Conservation (phyloP, 2,329 filamentous ascomycete genomes). For the Cucurbitaria berberidis region DNA sequence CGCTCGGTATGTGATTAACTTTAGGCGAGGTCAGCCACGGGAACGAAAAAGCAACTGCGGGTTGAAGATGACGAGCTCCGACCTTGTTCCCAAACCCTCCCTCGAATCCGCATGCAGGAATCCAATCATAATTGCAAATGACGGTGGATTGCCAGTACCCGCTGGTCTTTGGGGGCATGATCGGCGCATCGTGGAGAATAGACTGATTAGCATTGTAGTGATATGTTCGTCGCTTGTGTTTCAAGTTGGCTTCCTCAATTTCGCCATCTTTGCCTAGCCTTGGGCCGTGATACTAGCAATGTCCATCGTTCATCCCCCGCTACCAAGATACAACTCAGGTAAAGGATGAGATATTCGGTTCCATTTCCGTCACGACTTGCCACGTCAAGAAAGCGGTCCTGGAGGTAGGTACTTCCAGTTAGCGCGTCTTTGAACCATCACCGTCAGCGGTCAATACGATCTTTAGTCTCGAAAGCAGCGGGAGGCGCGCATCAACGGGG, state of each 20-base stretch:
- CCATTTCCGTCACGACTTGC: conserved; percentile 18
- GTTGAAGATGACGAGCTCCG: conserved; percentile 6
- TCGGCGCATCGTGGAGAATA: conserved; percentile 19
- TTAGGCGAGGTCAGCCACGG: conserved; percentile 22
- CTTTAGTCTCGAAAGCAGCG: conserved; percentile 14
- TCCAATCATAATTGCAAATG: conserved; percentile 13
- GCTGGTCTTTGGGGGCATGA: conserved; percentile 17
- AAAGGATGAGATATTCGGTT: too few species aligned
- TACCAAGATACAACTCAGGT: conserved; percentile 11
- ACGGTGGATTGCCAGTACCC: conserved; percentile 13
- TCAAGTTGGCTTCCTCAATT: conserved; percentile 18
- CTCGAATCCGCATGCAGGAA: not conserved
- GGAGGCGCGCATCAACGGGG: conserved; percentile 10
- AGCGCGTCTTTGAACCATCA: conserved; percentile 2
- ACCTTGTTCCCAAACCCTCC: conserved; percentile 1
- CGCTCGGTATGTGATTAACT: conserved; percentile 8
- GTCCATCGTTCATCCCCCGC: conserved; percentile 11
- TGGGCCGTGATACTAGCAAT: conserved; percentile 16
- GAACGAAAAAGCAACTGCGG: conserved; percentile 14
- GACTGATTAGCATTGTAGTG: not conserved
- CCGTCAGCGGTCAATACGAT: conserved; percentile 9
- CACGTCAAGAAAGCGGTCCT: conserved; percentile 25
- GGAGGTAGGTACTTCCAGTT: conserved; percentile 19
- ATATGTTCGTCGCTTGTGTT: conserved; percentile 12
- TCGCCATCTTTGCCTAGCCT: conserved; percentile 5